A percentile compares a stretch with the other conserved stretches of the same genome.
phyloP scores from a whole-genome alignment of 805 yeast species.

The Yarrowia alimentaria region DNA sequence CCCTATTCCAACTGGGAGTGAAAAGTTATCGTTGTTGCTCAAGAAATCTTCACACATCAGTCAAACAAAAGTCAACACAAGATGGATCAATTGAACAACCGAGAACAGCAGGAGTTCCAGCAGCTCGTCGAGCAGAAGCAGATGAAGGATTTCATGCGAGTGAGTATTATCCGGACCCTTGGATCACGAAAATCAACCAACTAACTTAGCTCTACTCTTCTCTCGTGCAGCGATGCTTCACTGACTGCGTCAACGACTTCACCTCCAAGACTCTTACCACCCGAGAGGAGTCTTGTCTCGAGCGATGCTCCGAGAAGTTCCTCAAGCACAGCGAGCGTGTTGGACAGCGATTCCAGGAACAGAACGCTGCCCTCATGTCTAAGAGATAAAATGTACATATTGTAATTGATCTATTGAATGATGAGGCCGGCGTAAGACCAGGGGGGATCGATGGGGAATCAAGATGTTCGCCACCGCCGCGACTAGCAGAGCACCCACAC shows the following conservation, averaged over 20 bases:
- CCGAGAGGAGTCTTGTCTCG: constrained; percentile 81
- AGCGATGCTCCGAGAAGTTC: constrained; percentile 95
- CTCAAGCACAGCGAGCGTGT: constrained; percentile 97
- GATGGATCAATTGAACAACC: constrained; percentile 93
- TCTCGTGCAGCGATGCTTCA: constrained; percentile 94
- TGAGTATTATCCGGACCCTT: constrained; percentile 38
- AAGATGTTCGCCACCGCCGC: too few species aligned
- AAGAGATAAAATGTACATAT: constrained; percentile 24
- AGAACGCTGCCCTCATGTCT: constrained; percentile 47
- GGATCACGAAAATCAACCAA: not conserved
- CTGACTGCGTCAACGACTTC: constrained; percentile 97
- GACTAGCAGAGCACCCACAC: too few species aligned
- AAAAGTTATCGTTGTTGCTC: constrained; percentile 25
- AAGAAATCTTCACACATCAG: constrained; percentile 9
- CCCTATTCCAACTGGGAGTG: constrained; percentile 28
- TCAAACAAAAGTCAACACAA: constrained; percentile 27
- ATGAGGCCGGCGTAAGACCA: too few species aligned
- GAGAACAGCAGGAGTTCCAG: constrained; percentile 96
- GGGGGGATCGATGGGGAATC: too few species aligned
- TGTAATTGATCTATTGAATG: constrained; percentile 6
- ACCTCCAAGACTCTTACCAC: constrained; percentile 83
- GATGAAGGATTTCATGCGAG: constrained; percentile 98
- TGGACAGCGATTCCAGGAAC: constrained; percentile 98
- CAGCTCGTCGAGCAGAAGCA: constrained; percentile 94
- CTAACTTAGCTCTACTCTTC: constrained; percentile 66